Evolutionary conservation across 2,329 filamentous ascomycete species (phyloP).

Genomic region (Xylaria sp.): DNA sequence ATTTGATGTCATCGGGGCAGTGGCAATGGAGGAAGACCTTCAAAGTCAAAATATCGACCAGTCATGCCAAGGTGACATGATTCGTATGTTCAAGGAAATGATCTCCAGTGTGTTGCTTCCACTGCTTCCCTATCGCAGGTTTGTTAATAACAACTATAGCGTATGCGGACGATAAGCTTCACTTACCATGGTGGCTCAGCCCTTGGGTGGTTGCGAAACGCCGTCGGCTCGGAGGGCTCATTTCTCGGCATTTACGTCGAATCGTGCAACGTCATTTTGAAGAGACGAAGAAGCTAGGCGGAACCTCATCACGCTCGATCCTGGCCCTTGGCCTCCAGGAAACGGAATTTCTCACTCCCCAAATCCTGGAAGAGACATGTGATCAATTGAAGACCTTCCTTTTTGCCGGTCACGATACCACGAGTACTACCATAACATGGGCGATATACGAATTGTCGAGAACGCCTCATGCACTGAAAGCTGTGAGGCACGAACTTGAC

Average conservation of each 20-base stretch:
- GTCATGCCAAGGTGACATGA: neutral
- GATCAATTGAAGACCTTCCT: conserved; percentile 49
- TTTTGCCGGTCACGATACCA: conserved; percentile 51
- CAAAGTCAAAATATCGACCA: neutral
- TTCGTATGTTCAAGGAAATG: neutral
- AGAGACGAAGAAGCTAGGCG: neutral
- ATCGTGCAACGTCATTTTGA: neutral
- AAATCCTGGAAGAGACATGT: conserved; percentile 40
- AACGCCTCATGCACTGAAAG: conserved; percentile 37
- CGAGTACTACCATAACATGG: conserved; percentile 46
- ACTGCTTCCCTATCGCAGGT: neutral
- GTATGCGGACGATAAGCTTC: neutral
- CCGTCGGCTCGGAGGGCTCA: neutral
- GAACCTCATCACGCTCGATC: neutral
- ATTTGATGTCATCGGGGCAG: neutral
- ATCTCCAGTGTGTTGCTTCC: neutral
- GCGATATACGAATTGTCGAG: conserved; percentile 45
- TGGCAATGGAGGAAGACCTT: neutral
- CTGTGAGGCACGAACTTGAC: conserved; percentile 45
- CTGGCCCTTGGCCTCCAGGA: neutral
- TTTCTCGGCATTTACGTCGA: neutral
- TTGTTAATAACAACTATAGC: neutral
- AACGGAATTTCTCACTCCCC: neutral
- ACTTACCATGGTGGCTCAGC: neutral
- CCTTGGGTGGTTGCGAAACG: neutral